Evolutionary conservation across 176 grass and related monocot species (phyloP), one percentile per base, ranked within the genome.

Genomic region (Lolium multiflorum): DNA sequence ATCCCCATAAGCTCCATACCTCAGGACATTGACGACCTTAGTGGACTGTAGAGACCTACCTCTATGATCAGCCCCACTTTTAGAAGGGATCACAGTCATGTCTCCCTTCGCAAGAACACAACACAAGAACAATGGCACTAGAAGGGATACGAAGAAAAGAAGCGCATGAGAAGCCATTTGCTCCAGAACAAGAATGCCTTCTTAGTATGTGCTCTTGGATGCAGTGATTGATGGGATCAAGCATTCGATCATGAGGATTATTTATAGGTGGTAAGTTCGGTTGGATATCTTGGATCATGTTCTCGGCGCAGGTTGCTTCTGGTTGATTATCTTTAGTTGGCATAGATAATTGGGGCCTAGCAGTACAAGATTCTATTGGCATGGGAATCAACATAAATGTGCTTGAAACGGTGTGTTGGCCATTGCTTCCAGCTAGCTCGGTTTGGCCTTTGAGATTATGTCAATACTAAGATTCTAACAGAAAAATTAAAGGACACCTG

Each of bases 1-100:
- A 49, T 92, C 92, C 39, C 90, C 90, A 71, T 81, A 81, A 75
- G 87, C 85, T 21, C 92, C 87, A 41, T 87, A 83, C 59, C n/a
- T 79, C 24, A 39, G 77, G 21, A 94, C 90, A 85, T 46, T 81
- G 56, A 90, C 71, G 26, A 83, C 73, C 7, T 64, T 74, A 70
- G 37, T 85, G 24, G 81, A 84, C 46, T 68, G 43, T 9, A 80
- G 24, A 20, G 81, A 85, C 11, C 26, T 77, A 15, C 12, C 82
- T 81, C 71, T 44, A 6, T 46, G 18, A 70, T 43, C 25, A 72
- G 4, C 24, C 17, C 64, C 68, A 62, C 65, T 24, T 70, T 25
- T 72, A 16, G 28, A 78, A 77, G 59, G 79, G 24, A 9, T n/a
- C 6, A 3, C 10, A 6, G 6, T 54, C 78, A 66, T 58, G 35